These are phyloP conservation scores for Xylariaceae sp. DNA, from an alignment of 2,329 filamentous ascomycete genomes.

Conservation along the genomic window DNA sequence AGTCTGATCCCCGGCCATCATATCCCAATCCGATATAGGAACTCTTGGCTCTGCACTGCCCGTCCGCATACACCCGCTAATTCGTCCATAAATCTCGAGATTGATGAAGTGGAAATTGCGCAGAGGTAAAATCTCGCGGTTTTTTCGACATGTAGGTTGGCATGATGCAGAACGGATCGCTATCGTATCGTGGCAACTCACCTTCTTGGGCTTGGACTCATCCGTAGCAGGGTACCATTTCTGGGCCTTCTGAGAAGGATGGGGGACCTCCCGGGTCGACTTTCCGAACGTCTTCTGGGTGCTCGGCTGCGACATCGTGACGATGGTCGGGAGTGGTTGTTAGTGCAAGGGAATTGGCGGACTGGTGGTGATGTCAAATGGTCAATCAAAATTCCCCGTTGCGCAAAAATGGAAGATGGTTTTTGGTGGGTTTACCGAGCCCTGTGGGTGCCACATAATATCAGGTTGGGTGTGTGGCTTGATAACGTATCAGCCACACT, in stretches of 20 bases:
- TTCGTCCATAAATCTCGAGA: not conserved
- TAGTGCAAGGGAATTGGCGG: conserved; percentile 28
- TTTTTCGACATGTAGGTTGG: not conserved
- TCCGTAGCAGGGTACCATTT: conserved; percentile 99
- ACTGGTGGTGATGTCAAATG: conserved; percentile 26
- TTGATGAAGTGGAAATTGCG: not conserved
- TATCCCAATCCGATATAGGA: conserved; percentile 17
- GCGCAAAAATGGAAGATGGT: conserved; percentile 33
- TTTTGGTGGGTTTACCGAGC: conserved; percentile 35
- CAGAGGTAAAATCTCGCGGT: conserved; percentile 1
- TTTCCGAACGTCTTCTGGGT: conserved; percentile 93
- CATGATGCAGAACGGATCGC: conserved; percentile 9
- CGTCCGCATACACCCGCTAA: not conserved
- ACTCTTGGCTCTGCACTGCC: not conserved
- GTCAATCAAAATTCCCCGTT: conserved; percentile 29
- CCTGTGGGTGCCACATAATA: conserved; percentile 30
- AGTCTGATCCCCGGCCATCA: not conserved
- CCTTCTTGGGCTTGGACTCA: conserved; percentile 85
- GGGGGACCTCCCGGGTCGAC: conserved; percentile 87
- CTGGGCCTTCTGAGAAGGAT: conserved; percentile 84
- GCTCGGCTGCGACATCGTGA: conserved; percentile 68
- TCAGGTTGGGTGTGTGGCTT: conserved; percentile 15
- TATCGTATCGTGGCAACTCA: conserved; percentile 54
- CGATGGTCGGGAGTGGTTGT: conserved; percentile 43
- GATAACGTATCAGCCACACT: conserved; percentile 13